Conservation (phyloP, 331 rosid species). For the Quercus phellos region DNA sequence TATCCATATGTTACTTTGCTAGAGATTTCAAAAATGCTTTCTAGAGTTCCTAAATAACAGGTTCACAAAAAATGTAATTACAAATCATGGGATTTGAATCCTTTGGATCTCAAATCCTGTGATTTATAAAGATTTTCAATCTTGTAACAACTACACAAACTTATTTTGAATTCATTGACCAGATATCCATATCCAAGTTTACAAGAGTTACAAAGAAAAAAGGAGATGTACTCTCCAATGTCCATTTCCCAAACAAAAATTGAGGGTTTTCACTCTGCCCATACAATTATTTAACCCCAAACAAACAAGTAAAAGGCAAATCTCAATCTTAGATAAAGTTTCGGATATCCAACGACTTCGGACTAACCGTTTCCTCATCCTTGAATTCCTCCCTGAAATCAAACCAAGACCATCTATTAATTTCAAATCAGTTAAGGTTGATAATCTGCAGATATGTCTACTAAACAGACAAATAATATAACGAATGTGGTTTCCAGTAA, state of each 20-base stretch:
- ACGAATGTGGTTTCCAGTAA: background rate
- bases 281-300: constrained; percentile 20
- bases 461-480: background rate
- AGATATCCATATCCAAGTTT: background rate
- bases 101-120: background rate
- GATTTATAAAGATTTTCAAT: background rate
- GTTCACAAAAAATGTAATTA: background rate
- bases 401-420: background rate
- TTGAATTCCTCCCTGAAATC: constrained; percentile 93
- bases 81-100: background rate
- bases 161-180: background rate
- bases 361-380: constrained; percentile 57
- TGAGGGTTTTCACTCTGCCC: constrained; percentile 27
- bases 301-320: background rate
- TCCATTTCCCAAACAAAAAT: constrained; percentile 27
- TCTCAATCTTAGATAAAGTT: constrained; percentile 56
- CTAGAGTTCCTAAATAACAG: background rate
- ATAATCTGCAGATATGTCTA: background rate
- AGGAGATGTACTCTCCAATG: constrained; percentile 22
- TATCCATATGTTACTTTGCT: background rate
- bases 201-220: constrained; percentile 20
- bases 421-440: background rate
- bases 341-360: constrained; percentile 79
- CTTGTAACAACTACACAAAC: background rate
- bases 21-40: background rate